These are phyloP conservation scores for Colletotrichum trifolii DNA, from an alignment of 2,329 filamentous ascomycete species.

Conservation along the genomic window DNA sequence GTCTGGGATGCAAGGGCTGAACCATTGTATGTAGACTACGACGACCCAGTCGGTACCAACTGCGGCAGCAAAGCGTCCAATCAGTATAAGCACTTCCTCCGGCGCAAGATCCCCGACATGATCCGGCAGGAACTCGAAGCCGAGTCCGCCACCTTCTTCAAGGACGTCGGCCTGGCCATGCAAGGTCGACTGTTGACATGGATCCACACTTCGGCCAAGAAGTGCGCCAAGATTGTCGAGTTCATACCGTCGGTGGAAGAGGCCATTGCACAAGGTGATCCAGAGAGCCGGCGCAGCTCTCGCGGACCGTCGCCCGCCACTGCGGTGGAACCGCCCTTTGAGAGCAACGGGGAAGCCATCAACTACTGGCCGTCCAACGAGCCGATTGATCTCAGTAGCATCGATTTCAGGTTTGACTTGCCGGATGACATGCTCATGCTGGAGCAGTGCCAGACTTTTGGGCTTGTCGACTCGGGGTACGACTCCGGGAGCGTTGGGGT, in stretches of 20 bases:
- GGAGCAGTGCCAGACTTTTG: no score
- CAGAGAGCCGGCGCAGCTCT: not conserved
- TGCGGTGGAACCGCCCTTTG: not conserved
- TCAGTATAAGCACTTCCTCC: slow-evolving; percentile 41
- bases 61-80: not conserved
- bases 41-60: slow-evolving; percentile 35
- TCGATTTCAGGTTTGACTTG: no score
- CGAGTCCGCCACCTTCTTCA: slow-evolving; percentile 40
- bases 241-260: slow-evolving; percentile 14
- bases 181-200: not conserved
- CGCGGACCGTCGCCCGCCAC: slow-evolving; percentile 4
- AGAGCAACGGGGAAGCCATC: not conserved
- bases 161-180: slow-evolving; percentile 28
- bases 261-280: slow-evolving; percentile 7
- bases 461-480: not conserved
- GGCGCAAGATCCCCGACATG: slow-evolving; percentile 45
- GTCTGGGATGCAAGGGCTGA: no score
- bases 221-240: slow-evolving; percentile 15
- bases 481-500: not conserved
- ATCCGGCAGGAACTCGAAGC: slow-evolving; percentile 46
- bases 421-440: no score
- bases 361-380: not conserved
- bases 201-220: slow-evolving; percentile 9
- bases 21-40: slow-evolving; percentile 44
- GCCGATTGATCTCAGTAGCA: no score